A percentile compares a stretch with the other conserved stretches of the same genome.
Evolutionary conservation across 306 rosid species (phyloP).

Genomic region (Urtica urens): DNA sequence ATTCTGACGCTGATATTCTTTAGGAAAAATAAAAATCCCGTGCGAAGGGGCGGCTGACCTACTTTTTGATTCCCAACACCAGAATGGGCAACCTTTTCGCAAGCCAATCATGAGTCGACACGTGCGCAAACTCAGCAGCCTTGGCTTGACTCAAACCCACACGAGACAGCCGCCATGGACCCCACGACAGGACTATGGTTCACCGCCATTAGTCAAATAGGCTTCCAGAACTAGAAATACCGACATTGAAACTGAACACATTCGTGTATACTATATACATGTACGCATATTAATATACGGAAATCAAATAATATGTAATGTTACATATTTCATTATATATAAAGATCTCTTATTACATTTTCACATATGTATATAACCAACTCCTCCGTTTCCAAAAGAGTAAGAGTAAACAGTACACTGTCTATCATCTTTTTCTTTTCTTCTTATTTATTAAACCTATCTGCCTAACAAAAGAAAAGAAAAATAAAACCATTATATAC

Average conservation of each 20-base stretch:
- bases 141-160: constrained; percentile 13
- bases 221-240: background rate
- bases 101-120: background rate
- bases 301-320: constrained; percentile 12
- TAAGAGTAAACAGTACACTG: constrained; percentile 30
- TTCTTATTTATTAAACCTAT: background rate
- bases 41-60: constrained; percentile 76
- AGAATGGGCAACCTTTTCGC: constrained; percentile 27
- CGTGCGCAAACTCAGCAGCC: constrained; percentile 24
- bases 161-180: constrained; percentile 26
- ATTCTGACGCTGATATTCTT: constrained; percentile 3
- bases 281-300: background rate
- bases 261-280: background rate
- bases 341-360: constrained; percentile 27
- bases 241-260: background rate
- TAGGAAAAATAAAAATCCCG: background rate
- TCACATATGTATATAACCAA: constrained; percentile 33
- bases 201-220: background rate
- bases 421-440: constrained; percentile 16
- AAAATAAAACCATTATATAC: constrained; percentile 34
- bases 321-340: background rate
- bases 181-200: constrained; percentile 22
- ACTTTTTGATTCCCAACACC: constrained; percentile 34
- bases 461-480: background rate
- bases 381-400: constrained; percentile 23